Conservation (phyloP, 495 filamentous ascomycete species). For the Hypoxylon intermedium region DNA sequence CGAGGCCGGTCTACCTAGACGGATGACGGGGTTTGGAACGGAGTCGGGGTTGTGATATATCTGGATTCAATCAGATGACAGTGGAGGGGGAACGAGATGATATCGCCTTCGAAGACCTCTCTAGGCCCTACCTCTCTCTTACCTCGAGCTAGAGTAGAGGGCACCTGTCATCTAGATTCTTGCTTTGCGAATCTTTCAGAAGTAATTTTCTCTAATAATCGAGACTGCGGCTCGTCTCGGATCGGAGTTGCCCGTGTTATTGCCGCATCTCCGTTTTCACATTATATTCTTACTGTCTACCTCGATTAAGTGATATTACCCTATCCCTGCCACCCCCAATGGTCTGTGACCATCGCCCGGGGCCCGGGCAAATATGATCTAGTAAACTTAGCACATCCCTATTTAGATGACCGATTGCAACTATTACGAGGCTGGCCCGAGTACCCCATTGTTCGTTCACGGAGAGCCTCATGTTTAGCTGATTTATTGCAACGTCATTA, state of each 20-base stretch:
- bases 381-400: too few species aligned
- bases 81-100: conserved; percentile 7
- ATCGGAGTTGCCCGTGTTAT: conserved; percentile 18
- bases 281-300: not conserved
- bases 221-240: conserved; percentile 25
- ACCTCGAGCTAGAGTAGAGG: conserved; percentile 13
- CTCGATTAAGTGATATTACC: not conserved
- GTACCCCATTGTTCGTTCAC: too few species aligned
- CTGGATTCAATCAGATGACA: conserved; percentile 15
- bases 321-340: not conserved
- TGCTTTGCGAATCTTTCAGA: conserved; percentile 33
- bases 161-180: conserved; percentile 33
- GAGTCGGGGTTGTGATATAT: conserved; percentile 18
- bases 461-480: too few species aligned
- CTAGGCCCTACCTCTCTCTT: conserved; percentile 3
- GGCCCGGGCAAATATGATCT: too few species aligned
- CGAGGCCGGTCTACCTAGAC: conserved; percentile 5
- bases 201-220: conserved; percentile 28
- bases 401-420: too few species aligned
- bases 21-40: conserved; percentile 14
- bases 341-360: too few species aligned
- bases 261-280: conserved; percentile 6
- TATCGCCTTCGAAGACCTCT: conserved; percentile 11
- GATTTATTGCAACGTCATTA: too few species aligned
- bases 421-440: too few species aligned